Conservation (phyloP, 345 rosid species). For the Eucalyptus regnans region DNA sequence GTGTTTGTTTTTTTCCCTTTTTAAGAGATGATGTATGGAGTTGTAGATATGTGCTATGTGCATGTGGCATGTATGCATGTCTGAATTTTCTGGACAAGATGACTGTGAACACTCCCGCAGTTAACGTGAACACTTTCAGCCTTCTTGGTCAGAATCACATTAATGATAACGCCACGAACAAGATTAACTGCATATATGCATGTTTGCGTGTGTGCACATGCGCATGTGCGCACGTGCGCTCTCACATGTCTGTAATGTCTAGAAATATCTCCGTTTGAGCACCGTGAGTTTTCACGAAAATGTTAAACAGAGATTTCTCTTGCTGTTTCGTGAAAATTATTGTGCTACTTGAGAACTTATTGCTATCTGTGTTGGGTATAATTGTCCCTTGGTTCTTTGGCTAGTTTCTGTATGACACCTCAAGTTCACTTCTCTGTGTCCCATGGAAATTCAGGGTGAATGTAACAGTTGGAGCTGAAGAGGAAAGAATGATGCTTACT, state of each 20-base stretch:
- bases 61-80: not conserved
- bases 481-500: slow-evolving; percentile 27
- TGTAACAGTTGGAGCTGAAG: slow-evolving; percentile 13
- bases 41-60: not conserved
- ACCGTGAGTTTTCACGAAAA: not conserved
- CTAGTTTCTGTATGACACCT: not conserved
- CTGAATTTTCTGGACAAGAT: not conserved
- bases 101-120: not conserved
- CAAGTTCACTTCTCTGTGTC: not conserved
- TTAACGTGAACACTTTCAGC: not conserved
- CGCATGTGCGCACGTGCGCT: not conserved
- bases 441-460: slow-evolving; percentile 13
- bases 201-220: too few relatives aligned
- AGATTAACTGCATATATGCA: not conserved
- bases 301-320: not conserved
- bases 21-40: not conserved
- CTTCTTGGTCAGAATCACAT: not conserved
- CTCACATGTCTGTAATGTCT: not conserved
- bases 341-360: not conserved
- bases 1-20: not conserved
- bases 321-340: not conserved
- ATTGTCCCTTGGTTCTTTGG: not conserved
- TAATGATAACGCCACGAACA: not conserved
- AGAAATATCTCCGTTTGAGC: not conserved
- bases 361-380: not conserved